Percentiles rank a stretch among this genome's conserved stretches.
Conservation (phyloP, 768 basidiomycete genomes). For the Dendrothele bispora region DNA sequence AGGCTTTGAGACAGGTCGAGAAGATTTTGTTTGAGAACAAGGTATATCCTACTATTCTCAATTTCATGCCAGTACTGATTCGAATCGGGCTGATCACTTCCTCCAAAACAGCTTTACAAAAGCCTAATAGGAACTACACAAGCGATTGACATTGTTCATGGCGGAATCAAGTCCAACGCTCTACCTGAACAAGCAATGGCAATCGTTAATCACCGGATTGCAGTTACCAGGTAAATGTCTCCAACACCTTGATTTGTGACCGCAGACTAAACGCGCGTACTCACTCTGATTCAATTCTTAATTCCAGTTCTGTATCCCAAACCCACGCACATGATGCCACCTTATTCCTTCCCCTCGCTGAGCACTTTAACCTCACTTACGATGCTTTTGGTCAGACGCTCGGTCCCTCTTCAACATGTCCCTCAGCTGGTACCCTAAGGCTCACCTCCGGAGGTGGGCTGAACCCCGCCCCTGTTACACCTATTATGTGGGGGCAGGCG, state of each 20-base stretch:
- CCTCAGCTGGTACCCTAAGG: constrained; percentile 45
- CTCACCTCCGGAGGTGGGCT: constrained; percentile 51
- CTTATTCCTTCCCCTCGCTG: constrained; percentile 47
- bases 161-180: constrained; percentile 74
- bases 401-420: constrained; percentile 17
- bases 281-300: too few relatives aligned
- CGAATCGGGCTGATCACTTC: too few relatives aligned
- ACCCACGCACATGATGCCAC: constrained; percentile 43
- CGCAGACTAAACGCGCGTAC: too few relatives aligned
- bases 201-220: constrained; percentile 71
- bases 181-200: constrained; percentile 73
- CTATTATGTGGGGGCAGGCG: constrained; percentile 39
- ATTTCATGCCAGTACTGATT: too few relatives aligned
- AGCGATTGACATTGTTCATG: constrained; percentile 70
- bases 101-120: too few relatives aligned
- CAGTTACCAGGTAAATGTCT: constrained; percentile 51
- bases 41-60: too few relatives aligned
- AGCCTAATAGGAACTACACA: constrained; percentile 69
- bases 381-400: constrained; percentile 51
- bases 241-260: too few relatives aligned
- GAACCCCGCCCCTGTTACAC: constrained; percentile 69
- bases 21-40: constrained; percentile 38
- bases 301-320: constrained; percentile 40
- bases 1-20: constrained; percentile 52
- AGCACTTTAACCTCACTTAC: constrained; percentile 57